Evolutionary conservation across 2,329 filamentous ascomycete species (phyloP), one percentile per base, ranked within the genome.

Genomic region (Amesomyces nigricolor): DNA sequence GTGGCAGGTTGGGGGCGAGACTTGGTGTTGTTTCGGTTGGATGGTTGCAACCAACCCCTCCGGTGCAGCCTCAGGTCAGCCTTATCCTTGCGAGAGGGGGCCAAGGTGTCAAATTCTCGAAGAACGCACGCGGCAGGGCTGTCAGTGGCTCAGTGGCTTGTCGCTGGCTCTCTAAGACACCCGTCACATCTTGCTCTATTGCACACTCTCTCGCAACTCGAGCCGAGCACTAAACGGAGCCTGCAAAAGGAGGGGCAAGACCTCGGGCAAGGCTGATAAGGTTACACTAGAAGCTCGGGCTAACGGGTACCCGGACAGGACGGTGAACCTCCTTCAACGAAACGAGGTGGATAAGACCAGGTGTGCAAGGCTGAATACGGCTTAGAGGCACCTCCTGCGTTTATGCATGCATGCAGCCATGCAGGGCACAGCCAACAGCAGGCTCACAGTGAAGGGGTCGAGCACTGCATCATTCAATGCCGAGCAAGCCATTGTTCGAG

Each of bases 351-450:
- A 39, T 57, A 44, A 44, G 52, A 51, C 35, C 51, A 57, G 35
- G 45, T 43, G 16, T 26, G 22, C 51, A 50, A 51, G 51, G 46
- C 58, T 56, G n/a, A 43, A 62, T 57, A 53, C 44, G 48, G 56
- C 32, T 56, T 53, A 57, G 61, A 57, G 58, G 42, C 57, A 53
- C 39, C 61, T 57, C 57, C 60, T 54, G 56, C 54, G 52, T 61
- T 62, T 32, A 64, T 64, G 62, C 62, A 55, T 58, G 57, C 53
- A 60, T 60, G 59, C 62, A 56, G 51, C 56, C 53, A 60, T 60
- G 59, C 62, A 56, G 51, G 54, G 62, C 62, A 63, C 62, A 61
- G 61, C 62, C 61, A 49, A 47, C 57, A 53, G 22, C 26, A 54
- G 19, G 54, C 55, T 53, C 58, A 56, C 55, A 64, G 58, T 52